Conservation (phyloP, 2,329 filamentous ascomycete species). For the Passalora sequoiae region DNA sequence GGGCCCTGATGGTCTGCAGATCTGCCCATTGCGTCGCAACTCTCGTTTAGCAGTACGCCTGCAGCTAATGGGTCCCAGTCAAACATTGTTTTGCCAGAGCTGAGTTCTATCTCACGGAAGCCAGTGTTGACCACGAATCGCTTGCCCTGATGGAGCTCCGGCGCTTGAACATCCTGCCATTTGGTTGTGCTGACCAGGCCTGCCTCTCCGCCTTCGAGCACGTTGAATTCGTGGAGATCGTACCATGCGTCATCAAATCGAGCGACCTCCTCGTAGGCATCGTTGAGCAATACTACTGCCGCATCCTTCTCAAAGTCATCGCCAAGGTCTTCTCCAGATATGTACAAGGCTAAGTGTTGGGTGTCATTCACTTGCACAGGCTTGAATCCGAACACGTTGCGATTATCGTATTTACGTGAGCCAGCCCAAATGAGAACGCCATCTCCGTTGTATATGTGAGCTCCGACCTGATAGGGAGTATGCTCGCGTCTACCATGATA, state of each 20-base stretch:
- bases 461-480: too few species aligned
- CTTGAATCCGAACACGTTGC: conserved; percentile 44
- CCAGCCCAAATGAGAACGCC: too few species aligned
- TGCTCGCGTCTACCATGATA: too few species aligned
- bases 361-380: conserved; percentile 73
- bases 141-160: conserved; percentile 2
- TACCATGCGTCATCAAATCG: conserved; percentile 21
- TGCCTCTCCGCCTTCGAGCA: conserved; percentile 1
- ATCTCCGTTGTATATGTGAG: too few species aligned
- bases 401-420: conserved; percentile 7
- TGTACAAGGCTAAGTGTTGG: conserved; percentile 63
- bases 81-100: conserved; percentile 33
- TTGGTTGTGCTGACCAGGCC: conserved; percentile 5
- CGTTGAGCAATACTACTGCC: conserved; percentile 29
- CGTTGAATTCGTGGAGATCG: conserved; percentile 10
- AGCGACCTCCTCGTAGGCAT: conserved; percentile 29
- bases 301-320: neutral
- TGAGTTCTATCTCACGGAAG: conserved; percentile 39
- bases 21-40: conserved; percentile 20
- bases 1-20: conserved; percentile 26
- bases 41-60: conserved; percentile 19
- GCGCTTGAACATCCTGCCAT: neutral
- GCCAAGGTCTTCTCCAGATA: conserved; percentile 3
- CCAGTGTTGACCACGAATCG: conserved; percentile 12
- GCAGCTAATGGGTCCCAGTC: conserved; percentile 35